Conservation (phyloP, 345 rosid genomes). For the Psidium friedrichsthalianum region DNA sequence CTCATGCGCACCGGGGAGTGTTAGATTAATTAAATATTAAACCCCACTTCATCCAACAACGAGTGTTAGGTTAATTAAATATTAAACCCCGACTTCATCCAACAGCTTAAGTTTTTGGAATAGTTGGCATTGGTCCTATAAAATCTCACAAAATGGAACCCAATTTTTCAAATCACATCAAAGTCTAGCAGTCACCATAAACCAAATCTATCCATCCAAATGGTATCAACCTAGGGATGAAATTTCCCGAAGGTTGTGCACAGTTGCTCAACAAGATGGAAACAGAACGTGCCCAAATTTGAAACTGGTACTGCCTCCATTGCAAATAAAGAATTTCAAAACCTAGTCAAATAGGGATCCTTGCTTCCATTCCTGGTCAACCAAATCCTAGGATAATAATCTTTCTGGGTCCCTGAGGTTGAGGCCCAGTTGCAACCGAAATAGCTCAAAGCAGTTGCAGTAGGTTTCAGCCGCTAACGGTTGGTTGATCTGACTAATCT, state of each 20-base stretch:
- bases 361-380: background rate
- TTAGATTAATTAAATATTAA: too few species aligned
- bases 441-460: slow-evolving; percentile 10
- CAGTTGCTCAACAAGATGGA: background rate
- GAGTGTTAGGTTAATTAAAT: too few species aligned
- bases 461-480: background rate
- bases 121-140: too few species aligned
- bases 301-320: background rate
- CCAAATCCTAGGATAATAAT: background rate
- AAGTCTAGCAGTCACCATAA: background rate
- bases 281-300: background rate
- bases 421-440: background rate
- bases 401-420: background rate
- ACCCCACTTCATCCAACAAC: too few species aligned
- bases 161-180: background rate
- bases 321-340: background rate
- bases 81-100: too few species aligned
- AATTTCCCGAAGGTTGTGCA: background rate
- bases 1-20: too few species aligned
- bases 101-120: too few species aligned
- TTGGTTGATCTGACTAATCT: slow-evolving; percentile 12
- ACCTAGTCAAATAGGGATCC: background rate
- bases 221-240: background rate
- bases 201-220: background rate
- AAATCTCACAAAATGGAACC: too few species aligned